Percentiles rank a stretch among this genome's conserved stretches.
Conservation (phyloP, 2,329 filamentous ascomycete genomes). For the Hyphodiscus sp. region DNA sequence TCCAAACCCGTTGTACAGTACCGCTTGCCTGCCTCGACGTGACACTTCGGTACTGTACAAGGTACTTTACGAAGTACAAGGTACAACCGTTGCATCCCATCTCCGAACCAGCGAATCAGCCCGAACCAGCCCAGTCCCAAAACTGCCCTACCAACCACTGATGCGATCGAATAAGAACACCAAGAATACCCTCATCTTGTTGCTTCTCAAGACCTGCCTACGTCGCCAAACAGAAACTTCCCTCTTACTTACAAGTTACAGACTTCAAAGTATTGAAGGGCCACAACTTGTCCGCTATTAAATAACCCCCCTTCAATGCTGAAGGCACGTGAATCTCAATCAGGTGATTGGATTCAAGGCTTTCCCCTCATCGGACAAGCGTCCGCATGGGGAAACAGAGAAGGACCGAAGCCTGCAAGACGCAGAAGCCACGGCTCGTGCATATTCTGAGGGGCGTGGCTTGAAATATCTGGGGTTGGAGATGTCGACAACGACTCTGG, state of each 20-base stretch:
- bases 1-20: too few species aligned
- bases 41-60: neutral
- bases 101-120: neutral
- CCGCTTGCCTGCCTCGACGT: too few species aligned
- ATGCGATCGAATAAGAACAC: neutral
- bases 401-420: neutral
- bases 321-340: neutral
- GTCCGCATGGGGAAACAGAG: neutral
- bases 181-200: neutral
- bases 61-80: neutral
- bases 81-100: neutral
- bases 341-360: neutral
- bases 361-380: neutral
- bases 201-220: neutral
- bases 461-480: too few species aligned
- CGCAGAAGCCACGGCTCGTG: too few species aligned
- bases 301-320: neutral
- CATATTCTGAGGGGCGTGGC: too few species aligned
- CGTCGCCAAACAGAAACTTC: neutral
- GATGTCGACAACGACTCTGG: too few species aligned
- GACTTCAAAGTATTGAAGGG: neutral
- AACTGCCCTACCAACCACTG: neutral
- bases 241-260: neutral
- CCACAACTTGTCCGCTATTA: too few species aligned
- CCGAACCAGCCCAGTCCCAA: neutral